phyloP scores from a whole-genome alignment of 2,329 filamentous ascomycete species.

The Hypoxylon sp. region DNA sequence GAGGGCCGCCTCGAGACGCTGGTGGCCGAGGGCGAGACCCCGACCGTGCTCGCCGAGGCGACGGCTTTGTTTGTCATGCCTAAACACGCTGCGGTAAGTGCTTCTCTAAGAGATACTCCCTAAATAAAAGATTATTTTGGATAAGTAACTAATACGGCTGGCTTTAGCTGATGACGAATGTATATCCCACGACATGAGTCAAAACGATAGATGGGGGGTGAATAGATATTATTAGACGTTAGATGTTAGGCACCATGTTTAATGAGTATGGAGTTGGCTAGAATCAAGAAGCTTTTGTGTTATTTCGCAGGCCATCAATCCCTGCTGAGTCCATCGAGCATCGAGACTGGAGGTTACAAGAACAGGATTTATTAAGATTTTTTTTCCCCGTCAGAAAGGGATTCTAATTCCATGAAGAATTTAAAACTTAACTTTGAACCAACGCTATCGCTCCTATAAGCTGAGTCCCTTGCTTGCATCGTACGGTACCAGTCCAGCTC shows the following conservation, averaged over 20 bases:
- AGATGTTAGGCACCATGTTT: conserved; percentile 8
- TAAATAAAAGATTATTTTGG: not conserved
- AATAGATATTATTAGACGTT: conserved; percentile 26
- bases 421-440: not conserved
- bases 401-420: no score
- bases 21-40: conserved; percentile 67
- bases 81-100: conserved; percentile 77
- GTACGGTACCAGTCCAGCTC: no score
- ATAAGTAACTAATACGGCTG: conserved; percentile 11
- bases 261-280: conserved; percentile 21
- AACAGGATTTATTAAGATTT: not conserved
- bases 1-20: conserved; percentile 86
- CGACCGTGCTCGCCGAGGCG: conserved; percentile 78
- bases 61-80: conserved; percentile 90
- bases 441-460: no score
- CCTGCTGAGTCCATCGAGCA: no score
- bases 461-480: no score
- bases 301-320: no score
- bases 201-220: conserved; percentile 1
- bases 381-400: no score
- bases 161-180: conserved; percentile 50
- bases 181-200: conserved; percentile 46
- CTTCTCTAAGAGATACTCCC: not conserved
- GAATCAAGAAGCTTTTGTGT: conserved; percentile 1
- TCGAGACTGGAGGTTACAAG: no score